Evolutionary conservation across 225 moss, liverwort and hornwort species (phyloP), one percentile per base, ranked within the genome.

Genomic region (Straminergon stramineum): DNA sequence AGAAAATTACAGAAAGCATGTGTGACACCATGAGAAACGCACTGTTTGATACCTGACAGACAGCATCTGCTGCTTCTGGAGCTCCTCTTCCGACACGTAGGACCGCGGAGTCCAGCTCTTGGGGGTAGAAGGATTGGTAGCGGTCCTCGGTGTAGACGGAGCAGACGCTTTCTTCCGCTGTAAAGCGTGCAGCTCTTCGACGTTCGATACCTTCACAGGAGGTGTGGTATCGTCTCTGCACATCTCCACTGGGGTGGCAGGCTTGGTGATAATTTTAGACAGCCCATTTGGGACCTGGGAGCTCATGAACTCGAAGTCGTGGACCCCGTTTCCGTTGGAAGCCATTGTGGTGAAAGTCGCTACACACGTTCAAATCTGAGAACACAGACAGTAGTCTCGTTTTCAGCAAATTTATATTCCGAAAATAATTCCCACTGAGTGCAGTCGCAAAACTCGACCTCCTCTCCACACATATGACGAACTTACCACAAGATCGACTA

Each of bases 131-230:
- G 91, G 91, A 76, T 91, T 91, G n/a, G 90, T 92, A 3, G 92
- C 86, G 56, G 76, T 92, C 90, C 97, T 90, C 3, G 98, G 98
- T 2, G 99, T 99, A 6, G 85, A 88, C 15, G 99, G 99, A 86
- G 97, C 57, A 24, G 78, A 78, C 17, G 92, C 94, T 86, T 95
- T 99, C 93, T 99, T 99, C 77, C 93, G 91, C 69, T 99, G 99
- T 57, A 99, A 77, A 67, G 97, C 96, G 68, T 96, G 97, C 84
- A 99, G 91, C 94, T 99, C 88, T 56, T 99, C 96, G 74, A 99
- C 81, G 84, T 96, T 97, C 68, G 91, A 48, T 21, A 85, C 99
- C 76, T 89, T 95, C 32, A 97, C 96, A 9, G 99, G 79, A 41
- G 96, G 87, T 56, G 95, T 75, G 63, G 96, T 99, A 83, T 99